These are phyloP conservation scores for Wickerhamiella hasegawae DNA, from an alignment of 805 yeast species.

Conservation along the genomic window DNA sequence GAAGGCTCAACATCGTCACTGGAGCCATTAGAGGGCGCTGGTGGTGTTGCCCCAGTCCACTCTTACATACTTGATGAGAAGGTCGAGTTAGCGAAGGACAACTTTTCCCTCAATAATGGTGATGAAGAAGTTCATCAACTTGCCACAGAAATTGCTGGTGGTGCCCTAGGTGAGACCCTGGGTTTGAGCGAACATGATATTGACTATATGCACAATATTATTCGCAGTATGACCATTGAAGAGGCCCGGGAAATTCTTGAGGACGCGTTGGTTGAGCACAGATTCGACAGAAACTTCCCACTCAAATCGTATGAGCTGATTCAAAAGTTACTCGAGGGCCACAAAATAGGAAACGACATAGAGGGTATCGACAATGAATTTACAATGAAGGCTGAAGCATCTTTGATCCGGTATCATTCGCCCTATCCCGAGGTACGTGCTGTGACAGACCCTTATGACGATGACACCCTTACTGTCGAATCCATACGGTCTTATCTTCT, in stretches of 20 bases:
- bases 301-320: conserved; percentile 1
- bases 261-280: conserved; percentile 1
- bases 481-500: conserved; percentile 36
- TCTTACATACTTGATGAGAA: too few species aligned
- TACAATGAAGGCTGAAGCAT: conserved; percentile 26
- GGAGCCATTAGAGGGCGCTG: too few species aligned
- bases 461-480: conserved; percentile 29
- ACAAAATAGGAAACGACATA: background rate
- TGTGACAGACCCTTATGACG: conserved; percentile 36
- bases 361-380: conserved; percentile 1
- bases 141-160: too few species aligned
- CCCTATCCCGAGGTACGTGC: conserved; percentile 48
- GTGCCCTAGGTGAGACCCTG: too few species aligned
- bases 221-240: background rate
- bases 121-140: too few species aligned
- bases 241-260: conserved; percentile 3
- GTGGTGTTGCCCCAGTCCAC: too few species aligned
- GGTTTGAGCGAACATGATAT: conserved; percentile 1
- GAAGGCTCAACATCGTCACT: too few species aligned
- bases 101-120: too few species aligned
- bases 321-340: background rate
- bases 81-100: too few species aligned
- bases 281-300: conserved; percentile 3
- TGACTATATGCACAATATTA: background rate
- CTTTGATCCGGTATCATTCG: conserved; percentile 27